Conservation (phyloP, 495 filamentous ascomycete genomes). For the Cladorrhinum samala region DNA sequence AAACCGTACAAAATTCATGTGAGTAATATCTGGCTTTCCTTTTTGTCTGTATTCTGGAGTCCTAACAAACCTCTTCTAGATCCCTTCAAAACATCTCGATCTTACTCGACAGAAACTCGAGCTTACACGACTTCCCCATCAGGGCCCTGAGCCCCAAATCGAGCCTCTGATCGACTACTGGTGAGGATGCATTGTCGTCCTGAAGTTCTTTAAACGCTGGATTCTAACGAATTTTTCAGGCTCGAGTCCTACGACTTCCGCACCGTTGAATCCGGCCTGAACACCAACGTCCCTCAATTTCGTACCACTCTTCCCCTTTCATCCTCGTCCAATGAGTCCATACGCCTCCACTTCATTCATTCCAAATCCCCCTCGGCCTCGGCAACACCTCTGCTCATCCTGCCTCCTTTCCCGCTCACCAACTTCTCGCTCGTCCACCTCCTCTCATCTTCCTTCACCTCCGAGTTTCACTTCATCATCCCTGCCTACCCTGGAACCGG, state of each 20-base stretch:
- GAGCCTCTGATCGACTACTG: constrained; percentile 51
- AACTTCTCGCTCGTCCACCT: constrained; percentile 63
- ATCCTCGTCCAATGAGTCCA: constrained; percentile 12
- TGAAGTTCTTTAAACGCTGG: not conserved
- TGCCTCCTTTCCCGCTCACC: constrained; percentile 65
- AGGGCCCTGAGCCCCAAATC: constrained; percentile 40
- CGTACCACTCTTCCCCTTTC: constrained; percentile 37
- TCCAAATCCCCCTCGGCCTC: constrained; percentile 40
- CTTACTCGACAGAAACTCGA: constrained; percentile 51
- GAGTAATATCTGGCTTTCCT: constrained; percentile 23
- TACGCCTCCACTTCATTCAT: constrained; percentile 52
- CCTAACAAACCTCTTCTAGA: constrained; percentile 27
- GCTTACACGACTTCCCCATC: constrained; percentile 48
- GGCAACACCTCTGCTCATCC: constrained; percentile 55
- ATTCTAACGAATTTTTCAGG: constrained; percentile 30
- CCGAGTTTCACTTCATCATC: constrained; percentile 59
- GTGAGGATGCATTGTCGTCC: constrained; percentile 24
- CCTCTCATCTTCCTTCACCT: constrained; percentile 49
- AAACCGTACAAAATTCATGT: constrained; percentile 48
- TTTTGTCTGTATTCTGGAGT: constrained; percentile 5
- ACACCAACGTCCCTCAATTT: constrained; percentile 53
- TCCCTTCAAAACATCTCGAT: constrained; percentile 45
- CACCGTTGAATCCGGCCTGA: constrained; percentile 47
- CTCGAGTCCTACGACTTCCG: constrained; percentile 58
- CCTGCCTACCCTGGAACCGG: constrained; percentile 70